A percentile compares a stretch with the other conserved stretches of the same genome.
Evolutionary conservation across 371 early-diverging fungal species (phyloP).

Genomic region (Mortierella sp.): DNA sequence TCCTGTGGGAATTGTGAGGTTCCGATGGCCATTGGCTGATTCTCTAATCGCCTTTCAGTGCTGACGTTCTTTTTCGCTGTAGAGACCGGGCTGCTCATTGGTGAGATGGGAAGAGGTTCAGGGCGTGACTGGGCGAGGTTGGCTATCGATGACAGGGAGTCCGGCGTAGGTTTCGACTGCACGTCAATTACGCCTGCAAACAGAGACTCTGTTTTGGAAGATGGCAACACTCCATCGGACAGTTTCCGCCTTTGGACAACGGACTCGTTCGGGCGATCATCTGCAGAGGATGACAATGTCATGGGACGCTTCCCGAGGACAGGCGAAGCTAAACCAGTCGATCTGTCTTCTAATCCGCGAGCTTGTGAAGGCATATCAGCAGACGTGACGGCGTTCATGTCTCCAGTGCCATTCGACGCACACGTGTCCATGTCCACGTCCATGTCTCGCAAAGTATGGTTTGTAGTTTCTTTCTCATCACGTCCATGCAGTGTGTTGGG

Average conservation of each 20-base stretch:
- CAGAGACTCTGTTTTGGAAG: slow-evolving; percentile 24
- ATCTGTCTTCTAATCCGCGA: not conserved
- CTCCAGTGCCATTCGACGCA: not conserved
- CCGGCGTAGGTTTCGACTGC: slow-evolving; percentile 9
- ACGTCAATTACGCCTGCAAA: slow-evolving; percentile 3
- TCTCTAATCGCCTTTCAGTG: slow-evolving; percentile 6
- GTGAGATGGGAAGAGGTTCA: slow-evolving; percentile 20
- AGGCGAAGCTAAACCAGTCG: slow-evolving; percentile 6
- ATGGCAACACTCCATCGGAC: slow-evolving; percentile 31
- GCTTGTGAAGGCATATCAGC: not conserved
- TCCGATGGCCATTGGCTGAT: not conserved
- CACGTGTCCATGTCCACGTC: not conserved
- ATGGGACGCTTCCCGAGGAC: slow-evolving; percentile 41
- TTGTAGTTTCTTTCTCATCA: not conserved
- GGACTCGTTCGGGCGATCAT: slow-evolving; percentile 13
- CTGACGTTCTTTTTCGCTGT: not conserved
- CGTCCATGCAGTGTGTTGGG: slow-evolving; percentile 6
- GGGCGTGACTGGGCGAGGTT: not conserved
- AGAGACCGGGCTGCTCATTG: slow-evolving; percentile 18
- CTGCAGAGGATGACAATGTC: slow-evolving; percentile 10
- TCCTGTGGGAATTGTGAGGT: slow-evolving; percentile 11
- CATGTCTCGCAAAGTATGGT: not conserved
- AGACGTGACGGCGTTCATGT: not conserved
- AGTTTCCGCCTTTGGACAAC: slow-evolving; percentile 38
- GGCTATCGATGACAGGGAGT: slow-evolving; percentile 7